Base-by-base conservation (phyloP, 768 basidiomycete genomes). In the Auriscalpium orientale region DNA sequence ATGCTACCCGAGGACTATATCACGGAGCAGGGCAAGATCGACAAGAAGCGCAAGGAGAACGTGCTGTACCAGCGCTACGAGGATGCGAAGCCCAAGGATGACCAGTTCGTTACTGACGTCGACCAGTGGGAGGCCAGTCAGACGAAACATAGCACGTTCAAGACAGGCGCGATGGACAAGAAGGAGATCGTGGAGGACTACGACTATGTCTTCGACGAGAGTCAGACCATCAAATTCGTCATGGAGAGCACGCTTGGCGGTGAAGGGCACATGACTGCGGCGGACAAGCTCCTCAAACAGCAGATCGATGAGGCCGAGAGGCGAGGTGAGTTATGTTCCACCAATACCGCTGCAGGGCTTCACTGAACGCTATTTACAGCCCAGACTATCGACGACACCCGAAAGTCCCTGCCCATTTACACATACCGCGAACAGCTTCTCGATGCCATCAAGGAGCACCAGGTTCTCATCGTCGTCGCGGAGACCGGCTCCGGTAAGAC, bases 401-500 rank as follows among this genome's bases (percentile, higher is more conserved):
- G 97, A 54, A 95, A 97, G 67, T 90, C 85, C 3, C 76, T 99
- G 20, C 97, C 97, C 2, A 95, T 98, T 55, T 98, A 89, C 65
- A 75, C 80, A 12, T 95, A 86, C 73, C 89, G 94, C 51, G 85
- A 95, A 46, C 78, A 92, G 54, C 83, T 98, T 20, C 84, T 99
- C 9, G 80, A 85, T 20, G 97, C 97, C 0, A 87, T 99, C 57
- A 82, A 82, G 45, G 82, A 93, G 37, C 89, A 97, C 66, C 97
- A 98, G 65, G 89, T 98, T 18, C 83, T 99, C 61, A 94, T 99
- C 56, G 93, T 99, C 49, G 94, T 97, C 50, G 97, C 95, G 11
- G 97, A 99, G 72, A 98, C 97, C 0, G 97, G 97, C 21, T 98
- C 97, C 2, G 97, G 97, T 37, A 99, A 99, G 74, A 99, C 97